Conservation (phyloP, 202 grass and related monocot species). For the Bolboschoenoplectus hybrid region DNA sequence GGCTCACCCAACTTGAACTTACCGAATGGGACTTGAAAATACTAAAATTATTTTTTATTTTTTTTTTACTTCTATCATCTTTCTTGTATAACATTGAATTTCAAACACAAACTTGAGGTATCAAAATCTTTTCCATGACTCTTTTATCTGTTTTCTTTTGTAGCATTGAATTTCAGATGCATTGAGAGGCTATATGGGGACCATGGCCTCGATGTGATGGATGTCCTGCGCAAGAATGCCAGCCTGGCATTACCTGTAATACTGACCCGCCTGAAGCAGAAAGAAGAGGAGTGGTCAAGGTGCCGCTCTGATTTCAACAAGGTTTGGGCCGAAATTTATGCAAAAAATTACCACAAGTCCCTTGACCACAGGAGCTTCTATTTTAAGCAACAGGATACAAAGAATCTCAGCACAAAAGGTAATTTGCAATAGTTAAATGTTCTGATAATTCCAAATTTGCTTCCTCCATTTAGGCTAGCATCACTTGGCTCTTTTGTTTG, state of each 20-base stretch:
- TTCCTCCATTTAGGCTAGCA: constrained; percentile 16
- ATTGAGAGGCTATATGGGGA: constrained; percentile 75
- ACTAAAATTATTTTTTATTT: neutral
- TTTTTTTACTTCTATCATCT: constrained; percentile 18
- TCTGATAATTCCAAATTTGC: neutral
- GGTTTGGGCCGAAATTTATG: constrained; percentile 83
- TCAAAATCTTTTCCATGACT: constrained; percentile 7
- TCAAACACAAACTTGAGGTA: constrained; percentile 17
- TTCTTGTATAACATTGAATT: constrained; percentile 25
- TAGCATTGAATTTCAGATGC: constrained; percentile 77
- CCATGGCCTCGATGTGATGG: constrained; percentile 77
- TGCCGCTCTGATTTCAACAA: constrained; percentile 81
- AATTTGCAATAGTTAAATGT: constrained; percentile 24
- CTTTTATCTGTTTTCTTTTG: constrained; percentile 36
- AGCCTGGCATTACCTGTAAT: constrained; percentile 68
- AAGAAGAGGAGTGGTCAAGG: constrained; percentile 77
- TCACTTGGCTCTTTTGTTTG: constrained; percentile 22
- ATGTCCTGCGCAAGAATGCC: constrained; percentile 73
- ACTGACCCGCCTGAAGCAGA: constrained; percentile 76
- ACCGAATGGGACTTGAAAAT: neutral
- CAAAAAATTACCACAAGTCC: constrained; percentile 84
- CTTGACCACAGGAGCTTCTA: constrained; percentile 84
- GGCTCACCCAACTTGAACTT: neutral
- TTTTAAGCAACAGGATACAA: constrained; percentile 83
- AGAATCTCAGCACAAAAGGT: constrained; percentile 83